Evolutionary conservation across 2,329 filamentous ascomycete genomes (phyloP), one percentile per base, ranked within the genome.

Genomic region (Fusarium tupiense): DNA sequence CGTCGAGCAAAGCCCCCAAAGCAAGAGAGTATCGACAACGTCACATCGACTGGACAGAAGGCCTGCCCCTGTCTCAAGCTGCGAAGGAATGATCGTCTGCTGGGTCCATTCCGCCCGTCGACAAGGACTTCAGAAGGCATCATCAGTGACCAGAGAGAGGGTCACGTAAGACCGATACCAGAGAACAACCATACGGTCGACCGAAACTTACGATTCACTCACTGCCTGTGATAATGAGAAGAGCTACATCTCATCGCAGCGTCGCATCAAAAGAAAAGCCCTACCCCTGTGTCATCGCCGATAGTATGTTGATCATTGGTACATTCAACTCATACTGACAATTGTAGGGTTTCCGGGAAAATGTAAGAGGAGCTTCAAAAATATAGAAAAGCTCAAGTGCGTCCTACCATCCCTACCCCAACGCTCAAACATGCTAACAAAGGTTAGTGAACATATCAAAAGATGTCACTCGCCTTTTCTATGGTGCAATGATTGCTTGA

Each of bases 331-430:
- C 6, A 40, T 40, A 1, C 38, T 40, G 38, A 40, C 38, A 40
- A 40, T 13, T 22, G 19, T 40, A 40, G 38, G 43, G 0, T 31
- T 24, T 4, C 31, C 40, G 3, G 13, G 13, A 0, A 29, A 16
- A 24, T 69, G 67, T 4, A 8, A 59, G 2, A 69, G 47, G 19
- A n/a, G 19, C 2, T 70, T 70, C 9, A 41, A 22, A 1, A 70
- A 12, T 6, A 65, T 70, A 9, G 52, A 65, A 17, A 70, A 65
- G 29, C 66, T 38, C 9, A 70, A 70, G 67, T 70, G 1, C 19
- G 67, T 22, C 16, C 8, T 17, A 4, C 1, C 2, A 3, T 1
- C 8, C 4, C 14, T 2, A 0, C 3, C 5, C 1, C 2, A 10
- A 7, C 10, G 4, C 13, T 2, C 9, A 8, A 9, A 13, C 19